Base-by-base conservation (phyloP, 371 early-diverging fungal genomes). In the Blastocladiella emersonii region DNA sequence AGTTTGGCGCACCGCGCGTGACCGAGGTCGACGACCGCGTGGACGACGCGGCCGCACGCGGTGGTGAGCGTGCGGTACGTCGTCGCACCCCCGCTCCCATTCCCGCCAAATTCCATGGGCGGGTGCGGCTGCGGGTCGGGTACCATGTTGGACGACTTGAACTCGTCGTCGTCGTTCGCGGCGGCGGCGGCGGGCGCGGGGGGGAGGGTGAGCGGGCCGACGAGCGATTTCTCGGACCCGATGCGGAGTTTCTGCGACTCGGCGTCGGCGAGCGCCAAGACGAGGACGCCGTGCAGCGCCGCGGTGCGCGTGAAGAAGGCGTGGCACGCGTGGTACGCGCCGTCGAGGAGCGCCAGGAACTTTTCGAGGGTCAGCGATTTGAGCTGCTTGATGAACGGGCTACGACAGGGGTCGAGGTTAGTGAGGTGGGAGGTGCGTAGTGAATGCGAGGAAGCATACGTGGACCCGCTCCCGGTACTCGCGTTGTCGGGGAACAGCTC, bases 1-100 rank as follows among this genome's bases (percentile, higher is more conserved):
- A 93, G 72, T 66, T 91, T 91, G 27, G 91, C 89, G 66, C 90
- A 89, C 34, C 91, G 84, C 15, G 85, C 83, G 67, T 95, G 92
- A 0, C 91, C 86, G 13, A 88, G 66, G 63, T 93, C 93, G 6
- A 85, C 81, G 0, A 83, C 83, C 10, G 85, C 78, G 64, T 82
- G 83, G 6, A 91, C 72, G 25, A 89, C 60, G 7, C 30, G 37
- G 7, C 8, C 25, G 23, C 23, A 43, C 49, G 32, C 45, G 19
- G 23, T 12, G 10, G 23, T 4, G 10, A 44, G 23, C 3, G 10
- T 21, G 19, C 10, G 10, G 23, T 44, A 44, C 23, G 45, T 44
- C 45, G 23, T 21, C 10, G 19, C 19, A 21, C 45, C 45, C 39
- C 8, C 5, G 39, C 8, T 55, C 7, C 7, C 62, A 5, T 57